These are phyloP conservation scores for Halophytophthora polymorphica DNA, from an alignment of 352 stramenopile genomes.

Conservation along the genomic window DNA sequence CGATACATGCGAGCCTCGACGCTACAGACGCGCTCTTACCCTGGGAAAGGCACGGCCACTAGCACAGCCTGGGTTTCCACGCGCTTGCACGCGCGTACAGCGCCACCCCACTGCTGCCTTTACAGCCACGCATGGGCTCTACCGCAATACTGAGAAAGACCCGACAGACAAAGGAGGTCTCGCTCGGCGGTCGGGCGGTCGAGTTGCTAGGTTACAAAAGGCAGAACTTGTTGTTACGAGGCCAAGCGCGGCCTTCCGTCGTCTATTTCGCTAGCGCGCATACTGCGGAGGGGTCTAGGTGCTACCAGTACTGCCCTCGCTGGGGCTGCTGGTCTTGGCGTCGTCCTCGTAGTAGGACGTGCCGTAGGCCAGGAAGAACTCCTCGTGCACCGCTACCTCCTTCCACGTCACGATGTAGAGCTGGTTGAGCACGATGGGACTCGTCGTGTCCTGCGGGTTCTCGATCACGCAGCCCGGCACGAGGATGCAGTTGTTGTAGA, in stretches of 20 bases:
- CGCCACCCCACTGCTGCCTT: no score
- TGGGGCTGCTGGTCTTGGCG: slow-evolving; percentile 50
- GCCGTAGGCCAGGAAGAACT: slow-evolving; percentile 88
- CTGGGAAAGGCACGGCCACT: no score
- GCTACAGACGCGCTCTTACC: no score
- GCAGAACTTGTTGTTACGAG: slow-evolving; percentile 17
- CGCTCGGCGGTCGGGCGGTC: no score
- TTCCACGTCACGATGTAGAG: slow-evolving; percentile 90
- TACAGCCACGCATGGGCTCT: no score
- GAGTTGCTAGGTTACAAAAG: slow-evolving; percentile 30
- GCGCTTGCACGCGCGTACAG: no score
- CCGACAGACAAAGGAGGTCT: no score
- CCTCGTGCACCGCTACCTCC: slow-evolving; percentile 73
- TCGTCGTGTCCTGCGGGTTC: slow-evolving; percentile 73
- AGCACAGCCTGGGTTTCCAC: no score
- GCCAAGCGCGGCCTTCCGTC: slow-evolving; percentile 18
- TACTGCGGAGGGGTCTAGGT: no score
- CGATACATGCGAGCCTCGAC: no score
- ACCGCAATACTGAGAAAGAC: no score
- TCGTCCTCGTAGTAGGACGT: slow-evolving; percentile 89
- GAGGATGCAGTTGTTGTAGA: slow-evolving; percentile 91
- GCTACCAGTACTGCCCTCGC: slow-evolving; percentile 25
- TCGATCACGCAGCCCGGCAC: slow-evolving; percentile 81
- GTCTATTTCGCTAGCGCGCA: slow-evolving; percentile 43
- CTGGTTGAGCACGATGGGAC: slow-evolving; percentile 78